Evolutionary conservation across 2,329 filamentous ascomycete genomes (phyloP).

Genomic region (Phialophora tarda): DNA sequence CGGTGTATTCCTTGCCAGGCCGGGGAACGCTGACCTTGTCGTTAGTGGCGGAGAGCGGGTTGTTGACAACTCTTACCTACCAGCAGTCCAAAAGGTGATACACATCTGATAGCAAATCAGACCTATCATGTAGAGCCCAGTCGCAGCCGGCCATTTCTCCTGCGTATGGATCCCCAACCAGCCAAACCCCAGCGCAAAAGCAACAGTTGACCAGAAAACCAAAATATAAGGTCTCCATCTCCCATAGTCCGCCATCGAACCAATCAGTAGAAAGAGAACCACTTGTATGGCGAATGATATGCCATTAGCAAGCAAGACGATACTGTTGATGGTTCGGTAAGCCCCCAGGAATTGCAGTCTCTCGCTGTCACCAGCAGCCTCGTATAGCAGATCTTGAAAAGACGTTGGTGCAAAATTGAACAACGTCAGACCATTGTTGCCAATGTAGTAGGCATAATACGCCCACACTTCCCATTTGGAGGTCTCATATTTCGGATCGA

Average conservation of each 20-base stretch:
- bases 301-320: constrained; percentile 69
- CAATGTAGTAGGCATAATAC: constrained; percentile 68
- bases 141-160: constrained; percentile 64
- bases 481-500: constrained; percentile 60
- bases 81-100: constrained; percentile 70
- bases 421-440: constrained; percentile 66
- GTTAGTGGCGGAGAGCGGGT: neutral
- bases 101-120: constrained; percentile 70
- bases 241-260: constrained; percentile 66
- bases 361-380: constrained; percentile 62
- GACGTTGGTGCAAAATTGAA: constrained; percentile 70
- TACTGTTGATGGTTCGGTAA: constrained; percentile 66
- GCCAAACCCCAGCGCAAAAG: constrained; percentile 68
- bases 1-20: constrained; percentile 60
- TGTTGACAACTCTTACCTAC: neutral
- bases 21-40: constrained; percentile 59
- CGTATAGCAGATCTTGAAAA: constrained; percentile 68
- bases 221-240: constrained; percentile 68
- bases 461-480: constrained; percentile 62
- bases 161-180: constrained; percentile 69
- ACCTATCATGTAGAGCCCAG: constrained; percentile 69
- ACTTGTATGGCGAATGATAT: constrained; percentile 72
- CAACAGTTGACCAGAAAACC: constrained; percentile 64
- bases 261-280: constrained; percentile 55
- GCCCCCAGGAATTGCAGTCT: constrained; percentile 63